Evolutionary conservation across 192 early-diverging fungal genomes (phyloP), one percentile per base, ranked within the genome.

Genomic region (Rhizophagus prolifer): DNA sequence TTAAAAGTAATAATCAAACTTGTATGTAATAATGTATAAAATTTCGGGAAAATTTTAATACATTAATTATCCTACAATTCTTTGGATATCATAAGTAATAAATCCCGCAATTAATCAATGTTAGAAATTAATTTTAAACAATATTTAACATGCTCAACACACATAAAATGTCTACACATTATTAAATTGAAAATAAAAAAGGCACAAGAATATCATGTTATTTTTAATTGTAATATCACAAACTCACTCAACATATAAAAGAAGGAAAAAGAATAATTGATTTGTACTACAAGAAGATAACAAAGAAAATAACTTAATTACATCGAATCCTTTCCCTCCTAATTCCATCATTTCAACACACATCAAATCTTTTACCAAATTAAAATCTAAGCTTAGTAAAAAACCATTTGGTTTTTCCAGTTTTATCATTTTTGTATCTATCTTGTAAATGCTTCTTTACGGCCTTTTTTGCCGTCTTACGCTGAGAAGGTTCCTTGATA

Each of bases 371-470:
- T 30, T 64, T 64, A 41, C 28, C 6, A 58, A 80, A 70, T 94
- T 92, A 95, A 91, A 95, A 95, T 82, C 93, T 89, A 79, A 99
- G 94, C 92, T 99, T 99, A 88, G 93, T 92, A 90, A 99, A 99
- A 95, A 99, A 99, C 98, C 98, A 99, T 91, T 96, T 96, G 93
- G 97, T 98, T 94, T 98, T 99, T 87, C 98, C 98, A 81, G 90
- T 88, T 83, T 93, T 91, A 91, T 98, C 98, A 81, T 89, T 88
- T 83, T 93, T 91, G 90, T 98, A 96, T 84, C 96, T 92, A 88
- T 98, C 95, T 91, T 98, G 91, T 82, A 99, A 95, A 78, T 94
- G 88, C 90, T 92, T 94, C 90, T 94, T 97, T 87, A 99, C 88
- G 82, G 91, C 91, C 91, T 96, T 97, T 89, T 93, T 95, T 87